Conservation (phyloP, 2,329 filamentous ascomycete species). For the Sporothrix variecibatus region DNA sequence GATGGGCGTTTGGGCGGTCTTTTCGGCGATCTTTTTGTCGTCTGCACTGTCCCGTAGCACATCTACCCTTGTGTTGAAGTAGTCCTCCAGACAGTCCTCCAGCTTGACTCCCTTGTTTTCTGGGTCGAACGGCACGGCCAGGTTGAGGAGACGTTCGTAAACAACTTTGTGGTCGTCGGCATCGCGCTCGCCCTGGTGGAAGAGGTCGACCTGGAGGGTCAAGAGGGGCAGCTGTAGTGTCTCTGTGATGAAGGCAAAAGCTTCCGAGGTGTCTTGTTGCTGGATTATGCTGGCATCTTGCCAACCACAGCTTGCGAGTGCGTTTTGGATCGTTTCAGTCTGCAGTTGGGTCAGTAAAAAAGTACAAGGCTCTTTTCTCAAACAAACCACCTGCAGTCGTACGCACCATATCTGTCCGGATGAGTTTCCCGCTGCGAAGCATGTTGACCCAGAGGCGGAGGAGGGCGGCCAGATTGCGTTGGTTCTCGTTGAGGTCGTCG, state of each 20-base stretch:
- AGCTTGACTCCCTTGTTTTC: slow-evolving; percentile 73
- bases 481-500: slow-evolving; percentile 69
- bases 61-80: slow-evolving; percentile 93
- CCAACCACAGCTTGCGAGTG: slow-evolving; percentile 86
- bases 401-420: slow-evolving; percentile 78
- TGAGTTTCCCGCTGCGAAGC: slow-evolving; percentile 79
- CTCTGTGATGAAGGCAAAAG: slow-evolving; percentile 92
- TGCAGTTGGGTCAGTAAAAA: not conserved
- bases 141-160: slow-evolving; percentile 85
- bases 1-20: slow-evolving; percentile 31
- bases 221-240: slow-evolving; percentile 84
- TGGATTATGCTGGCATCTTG: slow-evolving; percentile 71
- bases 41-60: slow-evolving; percentile 72
- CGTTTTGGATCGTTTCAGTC: slow-evolving; percentile 63
- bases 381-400: not conserved
- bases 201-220: slow-evolving; percentile 90
- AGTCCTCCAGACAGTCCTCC: slow-evolving; percentile 89
- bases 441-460: slow-evolving; percentile 92
- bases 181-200: slow-evolving; percentile 79
- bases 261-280: slow-evolving; percentile 95
- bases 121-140: slow-evolving; percentile 79
- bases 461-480: slow-evolving; percentile 73
- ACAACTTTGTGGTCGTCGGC: slow-evolving; percentile 92
- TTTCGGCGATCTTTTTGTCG: slow-evolving; percentile 49
- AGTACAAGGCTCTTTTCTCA: not conserved